Evolutionary conservation across 2,329 filamentous ascomycete species (phyloP).

Genomic region (Tothia fuscella): DNA sequence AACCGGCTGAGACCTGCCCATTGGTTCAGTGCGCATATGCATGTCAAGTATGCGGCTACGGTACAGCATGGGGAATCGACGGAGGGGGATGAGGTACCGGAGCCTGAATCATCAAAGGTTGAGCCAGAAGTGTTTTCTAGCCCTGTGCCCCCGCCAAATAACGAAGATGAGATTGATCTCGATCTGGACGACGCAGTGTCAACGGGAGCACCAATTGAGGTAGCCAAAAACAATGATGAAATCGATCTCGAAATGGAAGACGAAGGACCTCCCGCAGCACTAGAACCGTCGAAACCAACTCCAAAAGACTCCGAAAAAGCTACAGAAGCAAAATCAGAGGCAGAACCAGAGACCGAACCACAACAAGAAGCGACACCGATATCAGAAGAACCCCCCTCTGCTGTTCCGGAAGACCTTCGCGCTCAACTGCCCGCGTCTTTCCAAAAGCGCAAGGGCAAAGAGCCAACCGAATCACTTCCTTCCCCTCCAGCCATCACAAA

Average conservation of each 20-base stretch:
- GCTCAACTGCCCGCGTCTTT: slow-evolving; percentile 12
- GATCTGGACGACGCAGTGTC: slow-evolving; percentile 7
- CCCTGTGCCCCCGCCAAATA: slow-evolving; percentile 11
- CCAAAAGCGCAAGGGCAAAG: slow-evolving; percentile 24
- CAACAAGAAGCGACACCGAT: slow-evolving; percentile 1
- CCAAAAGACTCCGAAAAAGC: slow-evolving; percentile 29
- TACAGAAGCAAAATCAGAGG: slow-evolving; percentile 10
- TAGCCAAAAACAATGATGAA: slow-evolving; percentile 52
- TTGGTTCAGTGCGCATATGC: slow-evolving; percentile 88
- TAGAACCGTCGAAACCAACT: too few species aligned
- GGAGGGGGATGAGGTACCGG: background rate
- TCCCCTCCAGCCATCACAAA: slow-evolving; percentile 66
- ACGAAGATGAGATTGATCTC: slow-evolving; percentile 23
- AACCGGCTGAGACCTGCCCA: slow-evolving; percentile 68
- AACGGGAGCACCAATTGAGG: slow-evolving; percentile 13
- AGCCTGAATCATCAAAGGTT: background rate
- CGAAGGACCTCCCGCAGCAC: slow-evolving; percentile 23
- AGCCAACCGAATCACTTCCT: slow-evolving; percentile 24
- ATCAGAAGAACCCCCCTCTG: slow-evolving; percentile 21
- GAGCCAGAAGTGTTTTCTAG: background rate
- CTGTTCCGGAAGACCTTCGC: slow-evolving; percentile 8
- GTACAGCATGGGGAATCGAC: background rate
- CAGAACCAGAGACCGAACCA: background rate
- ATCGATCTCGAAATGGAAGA: slow-evolving; percentile 50
- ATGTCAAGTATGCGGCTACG: slow-evolving; percentile 69